These are phyloP conservation scores for Tubosaeta brunneosetosa DNA, from an alignment of 768 basidiomycete species.

Conservation along the genomic window DNA sequence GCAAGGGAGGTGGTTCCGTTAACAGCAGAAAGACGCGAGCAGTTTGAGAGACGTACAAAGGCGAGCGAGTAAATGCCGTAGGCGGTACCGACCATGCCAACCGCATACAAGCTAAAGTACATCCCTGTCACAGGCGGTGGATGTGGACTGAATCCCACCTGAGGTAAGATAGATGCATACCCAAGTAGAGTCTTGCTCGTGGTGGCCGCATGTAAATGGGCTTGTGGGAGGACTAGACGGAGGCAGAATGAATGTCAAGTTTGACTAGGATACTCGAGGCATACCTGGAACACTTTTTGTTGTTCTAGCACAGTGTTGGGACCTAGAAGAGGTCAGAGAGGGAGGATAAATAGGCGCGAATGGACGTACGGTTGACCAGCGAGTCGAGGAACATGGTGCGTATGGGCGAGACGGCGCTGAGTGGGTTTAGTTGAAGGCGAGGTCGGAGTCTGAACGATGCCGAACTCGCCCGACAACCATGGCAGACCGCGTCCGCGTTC, in stretches of 20 bases:
- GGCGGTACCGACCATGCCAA: conserved; percentile 50
- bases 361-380: conserved; percentile 59
- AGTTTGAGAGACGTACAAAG: conserved; percentile 31
- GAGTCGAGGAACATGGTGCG: conserved; percentile 48
- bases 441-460: conserved; percentile 33
- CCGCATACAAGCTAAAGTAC: conserved; percentile 50
- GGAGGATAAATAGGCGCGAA: background rate
- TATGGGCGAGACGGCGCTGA: too few relatives aligned
- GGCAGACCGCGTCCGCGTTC: conserved; percentile 72
- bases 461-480: conserved; percentile 39
- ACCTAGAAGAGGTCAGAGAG: conserved; percentile 32
- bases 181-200: conserved; percentile 58
- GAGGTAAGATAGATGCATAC: conserved; percentile 33
- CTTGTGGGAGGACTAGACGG: conserved; percentile 34
- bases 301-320: conserved; percentile 63
- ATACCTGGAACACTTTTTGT: conserved; percentile 66
- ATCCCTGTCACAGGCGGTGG: conserved; percentile 37
- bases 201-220: conserved; percentile 59
- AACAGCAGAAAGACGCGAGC: background rate
- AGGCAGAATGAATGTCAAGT: conserved; percentile 5
- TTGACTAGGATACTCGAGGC: background rate
- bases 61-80: conserved; percentile 48
- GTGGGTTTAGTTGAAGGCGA: background rate
- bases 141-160: background rate
- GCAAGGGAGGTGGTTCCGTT: background rate